Evolutionary conservation across 163 green algal species (phyloP).

Genomic region (Trebouxia gelatinosa): DNA sequence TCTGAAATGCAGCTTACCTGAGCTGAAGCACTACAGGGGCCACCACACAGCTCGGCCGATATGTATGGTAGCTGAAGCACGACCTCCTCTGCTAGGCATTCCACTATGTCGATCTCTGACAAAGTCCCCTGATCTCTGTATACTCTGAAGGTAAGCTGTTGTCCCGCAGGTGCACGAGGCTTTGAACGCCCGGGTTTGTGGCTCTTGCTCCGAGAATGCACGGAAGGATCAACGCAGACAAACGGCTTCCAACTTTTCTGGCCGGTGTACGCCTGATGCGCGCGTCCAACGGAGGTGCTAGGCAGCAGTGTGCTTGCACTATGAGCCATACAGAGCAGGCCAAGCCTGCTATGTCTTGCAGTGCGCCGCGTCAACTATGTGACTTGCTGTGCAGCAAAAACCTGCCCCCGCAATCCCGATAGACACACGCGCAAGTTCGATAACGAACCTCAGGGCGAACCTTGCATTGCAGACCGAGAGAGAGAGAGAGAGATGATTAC

Average conservation of each 20-base stretch:
- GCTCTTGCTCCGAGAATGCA: neutral
- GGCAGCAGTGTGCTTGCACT: neutral
- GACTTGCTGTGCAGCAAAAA: no score
- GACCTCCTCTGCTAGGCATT: neutral
- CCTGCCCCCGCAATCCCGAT: no score
- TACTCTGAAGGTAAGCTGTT: neutral
- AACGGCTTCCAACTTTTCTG: neutral
- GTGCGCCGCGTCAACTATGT: no score
- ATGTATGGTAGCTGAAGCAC: neutral
- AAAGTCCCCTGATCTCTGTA: slow-evolving; percentile 6
- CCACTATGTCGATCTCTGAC: slow-evolving; percentile 1
- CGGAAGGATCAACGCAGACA: no score
- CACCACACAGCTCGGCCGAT: neutral
- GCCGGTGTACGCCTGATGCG: neutral
- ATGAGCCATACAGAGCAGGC: no score
- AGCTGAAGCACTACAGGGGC: neutral
- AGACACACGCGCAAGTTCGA: no score
- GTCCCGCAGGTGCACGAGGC: neutral
- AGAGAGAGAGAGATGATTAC: no score
- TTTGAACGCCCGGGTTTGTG: neutral
- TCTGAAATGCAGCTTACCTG: neutral
- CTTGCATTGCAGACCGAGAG: no score
- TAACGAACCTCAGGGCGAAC: no score
- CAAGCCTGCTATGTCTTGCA: no score
- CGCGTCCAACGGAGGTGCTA: no score